Percentiles rank a stretch among this genome's conserved stretches.
Evolutionary conservation across 139 green algal species (phyloP).

Genomic region (Coccomyxa sp.): DNA sequence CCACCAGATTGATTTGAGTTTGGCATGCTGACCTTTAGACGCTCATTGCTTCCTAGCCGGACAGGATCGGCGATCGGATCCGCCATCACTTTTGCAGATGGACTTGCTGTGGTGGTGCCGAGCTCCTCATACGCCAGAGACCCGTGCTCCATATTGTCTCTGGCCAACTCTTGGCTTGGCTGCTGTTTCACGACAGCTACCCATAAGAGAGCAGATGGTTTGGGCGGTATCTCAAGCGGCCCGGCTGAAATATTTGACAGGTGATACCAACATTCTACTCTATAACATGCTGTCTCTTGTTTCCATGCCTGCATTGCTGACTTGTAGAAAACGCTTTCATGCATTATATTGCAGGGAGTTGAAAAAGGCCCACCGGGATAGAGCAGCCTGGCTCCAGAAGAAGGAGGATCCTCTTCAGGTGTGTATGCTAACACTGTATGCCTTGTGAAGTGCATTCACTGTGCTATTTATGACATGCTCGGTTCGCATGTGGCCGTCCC

Average conservation of each 20-base stretch:
- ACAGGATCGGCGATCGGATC: background rate
- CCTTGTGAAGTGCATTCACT: background rate
- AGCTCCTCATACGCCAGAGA: background rate
- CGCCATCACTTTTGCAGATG: background rate
- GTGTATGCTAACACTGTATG: background rate
- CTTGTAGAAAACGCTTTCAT: background rate
- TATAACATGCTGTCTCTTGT: background rate
- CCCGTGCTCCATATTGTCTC: no score
- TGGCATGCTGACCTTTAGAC: background rate
- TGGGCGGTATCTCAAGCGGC: constrained; percentile 2
- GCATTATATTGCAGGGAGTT: constrained; percentile 31
- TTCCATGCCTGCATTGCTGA: background rate
- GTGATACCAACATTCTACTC: background rate
- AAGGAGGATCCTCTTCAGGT: constrained; percentile 36
- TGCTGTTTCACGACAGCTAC: background rate
- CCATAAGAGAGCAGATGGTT: background rate
- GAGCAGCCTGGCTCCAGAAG: constrained; percentile 36
- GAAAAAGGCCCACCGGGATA: constrained; percentile 57
- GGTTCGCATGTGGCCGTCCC: background rate
- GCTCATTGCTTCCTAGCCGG: background rate
- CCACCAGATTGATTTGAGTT: no score
- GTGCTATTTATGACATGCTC: background rate
- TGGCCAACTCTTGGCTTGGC: no score
- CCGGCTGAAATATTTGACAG: constrained; percentile 17
- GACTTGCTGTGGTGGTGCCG: background rate